phyloP scores from a whole-genome alignment of 1,284 basidiomycete genomes.

The Heliocybe sulcata region DNA sequence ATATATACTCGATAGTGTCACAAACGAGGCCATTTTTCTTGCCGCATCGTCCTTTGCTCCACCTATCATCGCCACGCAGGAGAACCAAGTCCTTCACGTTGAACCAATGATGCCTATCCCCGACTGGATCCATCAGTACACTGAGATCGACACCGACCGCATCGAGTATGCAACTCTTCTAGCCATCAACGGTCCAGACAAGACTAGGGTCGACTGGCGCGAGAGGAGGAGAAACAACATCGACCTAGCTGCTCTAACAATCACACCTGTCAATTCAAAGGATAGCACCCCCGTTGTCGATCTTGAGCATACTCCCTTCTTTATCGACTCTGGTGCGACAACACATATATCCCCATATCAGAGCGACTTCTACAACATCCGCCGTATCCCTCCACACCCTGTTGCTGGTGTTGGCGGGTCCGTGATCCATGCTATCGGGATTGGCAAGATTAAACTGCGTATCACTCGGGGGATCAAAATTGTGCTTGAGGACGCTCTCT shows the following conservation, averaged over 20 bases:
- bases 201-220: neutral
- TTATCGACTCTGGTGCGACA: slow-evolving; percentile 22
- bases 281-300: neutral
- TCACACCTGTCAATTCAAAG: neutral
- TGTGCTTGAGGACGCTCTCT: slow-evolving; percentile 14
- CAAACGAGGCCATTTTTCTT: neutral
- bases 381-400: slow-evolving; percentile 14
- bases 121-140: neutral
- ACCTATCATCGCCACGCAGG: neutral
- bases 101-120: neutral
- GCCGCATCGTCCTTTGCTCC: neutral
- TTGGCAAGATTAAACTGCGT: slow-evolving; percentile 20
- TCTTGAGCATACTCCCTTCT: slow-evolving; percentile 12
- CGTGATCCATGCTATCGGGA: slow-evolving; percentile 19
- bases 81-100: neutral
- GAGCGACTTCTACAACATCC: slow-evolving; percentile 20
- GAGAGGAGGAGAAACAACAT: slow-evolving; percentile 1
- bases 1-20: neutral
- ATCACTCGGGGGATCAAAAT: slow-evolving; percentile 12
- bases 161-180: neutral
- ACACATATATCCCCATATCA: slow-evolving; percentile 19
- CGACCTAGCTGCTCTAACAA: neutral
- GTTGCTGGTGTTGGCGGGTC: slow-evolving; percentile 25
- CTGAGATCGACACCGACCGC: neutral
- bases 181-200: neutral